Conservation (phyloP, 768 basidiomycete genomes). For the Phylloporus sp. region DNA sequence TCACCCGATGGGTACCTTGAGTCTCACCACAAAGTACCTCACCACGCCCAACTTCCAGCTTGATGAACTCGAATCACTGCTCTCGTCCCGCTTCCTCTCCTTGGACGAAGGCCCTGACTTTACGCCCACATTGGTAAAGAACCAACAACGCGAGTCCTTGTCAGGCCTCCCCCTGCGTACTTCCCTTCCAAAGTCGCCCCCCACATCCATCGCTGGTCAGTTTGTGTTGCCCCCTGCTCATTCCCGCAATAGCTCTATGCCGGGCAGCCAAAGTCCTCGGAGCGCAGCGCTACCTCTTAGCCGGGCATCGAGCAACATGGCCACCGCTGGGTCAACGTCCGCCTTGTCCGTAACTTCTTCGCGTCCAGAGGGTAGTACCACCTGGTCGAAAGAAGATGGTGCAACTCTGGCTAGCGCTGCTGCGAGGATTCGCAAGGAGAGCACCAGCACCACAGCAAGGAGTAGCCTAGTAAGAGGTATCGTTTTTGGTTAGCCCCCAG, state of each 20-base stretch:
- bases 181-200: constrained; percentile 47
- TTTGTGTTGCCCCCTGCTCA: constrained; percentile 37
- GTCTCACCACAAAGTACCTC: constrained; percentile 62
- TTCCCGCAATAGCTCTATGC: constrained; percentile 37
- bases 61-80: constrained; percentile 71
- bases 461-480: constrained; percentile 21
- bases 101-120: constrained; percentile 64
- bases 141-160: constrained; percentile 56
- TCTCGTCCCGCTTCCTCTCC: constrained; percentile 70
- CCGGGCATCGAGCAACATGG: constrained; percentile 32
- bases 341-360: constrained; percentile 41
- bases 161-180: constrained; percentile 42
- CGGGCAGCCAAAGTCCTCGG: constrained; percentile 35
- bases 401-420: constrained; percentile 33
- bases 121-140: constrained; percentile 67
- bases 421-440: constrained; percentile 49
- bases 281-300: constrained; percentile 33
- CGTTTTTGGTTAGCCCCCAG: constrained; percentile 1
- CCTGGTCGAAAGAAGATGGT: constrained; percentile 37
- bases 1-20: constrained; percentile 64
- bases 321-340: constrained; percentile 33
- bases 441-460: constrained; percentile 39
- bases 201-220: constrained; percentile 41
- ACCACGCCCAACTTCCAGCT: constrained; percentile 65
- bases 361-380: constrained; percentile 34